Evolutionary conservation across 2,329 filamentous ascomycete genomes (phyloP).

Genomic region (Podosphaera xanthii): DNA sequence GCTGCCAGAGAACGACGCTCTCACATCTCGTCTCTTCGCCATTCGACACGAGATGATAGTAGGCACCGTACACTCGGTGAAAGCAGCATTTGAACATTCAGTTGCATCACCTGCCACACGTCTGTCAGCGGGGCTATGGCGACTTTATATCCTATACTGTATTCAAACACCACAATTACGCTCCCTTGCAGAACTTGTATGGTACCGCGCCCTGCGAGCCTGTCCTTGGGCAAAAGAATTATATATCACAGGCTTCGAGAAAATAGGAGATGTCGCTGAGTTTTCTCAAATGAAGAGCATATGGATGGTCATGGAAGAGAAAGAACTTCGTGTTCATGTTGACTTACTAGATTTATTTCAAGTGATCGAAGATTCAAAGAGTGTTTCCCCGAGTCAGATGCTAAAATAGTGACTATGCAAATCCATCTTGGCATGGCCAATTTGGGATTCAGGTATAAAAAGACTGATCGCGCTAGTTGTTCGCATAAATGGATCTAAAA

Average conservation of each 20-base stretch:
- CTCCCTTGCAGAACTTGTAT: conserved; percentile 23
- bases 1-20: conserved; percentile 14
- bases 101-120: conserved; percentile 18
- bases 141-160: conserved; percentile 27
- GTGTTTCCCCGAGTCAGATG: no score
- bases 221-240: conserved; percentile 42
- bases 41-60: conserved; percentile 30
- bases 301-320: conserved; percentile 34
- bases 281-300: conserved; percentile 27
- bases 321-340: conserved; percentile 34
- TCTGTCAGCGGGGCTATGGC: conserved; percentile 25
- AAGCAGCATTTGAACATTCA: conserved; percentile 31
- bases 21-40: conserved; percentile 29
- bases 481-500: no score
- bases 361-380: conserved; percentile 4
- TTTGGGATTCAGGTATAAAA: no score
- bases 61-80: conserved; percentile 27
- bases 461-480: no score
- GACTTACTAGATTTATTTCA: conserved; percentile 24
- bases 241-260: conserved; percentile 31
- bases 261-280: conserved; percentile 12
- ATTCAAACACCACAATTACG: conserved; percentile 18
- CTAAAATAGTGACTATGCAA: no score
- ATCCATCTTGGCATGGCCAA: no score
- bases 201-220: conserved; percentile 29